Base-by-base conservation (phyloP, 1,139 yeast genomes). In the Suhomyces ambrosiae region DNA sequence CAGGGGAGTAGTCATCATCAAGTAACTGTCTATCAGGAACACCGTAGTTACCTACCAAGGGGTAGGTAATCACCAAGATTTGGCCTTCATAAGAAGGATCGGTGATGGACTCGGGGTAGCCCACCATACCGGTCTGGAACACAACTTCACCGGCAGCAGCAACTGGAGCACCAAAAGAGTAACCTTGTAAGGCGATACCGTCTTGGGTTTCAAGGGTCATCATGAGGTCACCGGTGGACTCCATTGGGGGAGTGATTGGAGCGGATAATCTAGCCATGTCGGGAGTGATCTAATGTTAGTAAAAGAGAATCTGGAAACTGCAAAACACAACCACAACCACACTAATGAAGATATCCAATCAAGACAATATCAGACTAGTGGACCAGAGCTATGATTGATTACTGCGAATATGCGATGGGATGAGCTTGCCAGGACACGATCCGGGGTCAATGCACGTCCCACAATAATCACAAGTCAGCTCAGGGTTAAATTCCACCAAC, bases 71-170 rank as follows among this genome's bases (percentile, higher is more conserved):
- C 46, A 92, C 97, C 63, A 94, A 79, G 57, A 94, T 90, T 71
- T 94, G 99, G 49, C 98, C 98, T 60, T 87, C 94, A 65, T 94
- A 94, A 35, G 98, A 92, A 47, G 99, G 98, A 69, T 94, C 99
- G 35, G 98, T 90, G 62, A 94, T 80, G 44, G 97, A 84, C 68
- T 94, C 99, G 32, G 98, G 98, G 65, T 94, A 94, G 49, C 99
- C 99, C 53, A 92, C 98, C 98, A 94, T 94, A 74, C 98, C 98
- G 48, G 99, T 94, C 70, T 92, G 98, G 80, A 94, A 94, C 48
- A 94, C 99, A 59, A 92, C 80, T 72, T 94, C 99, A 76, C 99
- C 99, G 44, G 98, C 95, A 41, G 83, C 81, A 23, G 92, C 68
- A 45, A 74, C 80, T 47, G 84, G 84, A 42, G 98, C 97, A 74